These are phyloP conservation scores for Trichoderma sp. DNA, from an alignment of 2,329 filamentous ascomycete species.

Conservation along the genomic window DNA sequence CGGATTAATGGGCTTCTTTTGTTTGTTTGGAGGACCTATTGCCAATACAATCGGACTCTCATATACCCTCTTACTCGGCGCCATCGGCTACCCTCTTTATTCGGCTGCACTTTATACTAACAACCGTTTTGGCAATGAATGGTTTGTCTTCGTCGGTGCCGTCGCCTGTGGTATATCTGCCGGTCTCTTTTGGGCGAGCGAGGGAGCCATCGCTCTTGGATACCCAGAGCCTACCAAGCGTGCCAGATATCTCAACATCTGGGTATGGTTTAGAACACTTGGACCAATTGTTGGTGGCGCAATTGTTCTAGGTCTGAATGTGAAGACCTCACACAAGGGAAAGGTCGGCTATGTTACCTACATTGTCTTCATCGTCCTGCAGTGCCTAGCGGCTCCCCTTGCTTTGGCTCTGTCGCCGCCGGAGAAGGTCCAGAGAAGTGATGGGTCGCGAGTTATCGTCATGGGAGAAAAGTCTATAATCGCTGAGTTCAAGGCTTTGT, in stretches of 20 bases:
- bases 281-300: conserved; percentile 50
- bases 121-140: conserved; percentile 52
- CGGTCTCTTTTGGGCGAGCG: conserved; percentile 52
- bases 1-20: conserved; percentile 47
- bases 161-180: conserved; percentile 50
- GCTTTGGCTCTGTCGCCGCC: conserved; percentile 33
- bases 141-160: conserved; percentile 52
- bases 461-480: conserved; percentile 27
- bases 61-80: conserved; percentile 47
- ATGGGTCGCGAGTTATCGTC: conserved; percentile 30
- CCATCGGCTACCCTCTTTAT: conserved; percentile 51
- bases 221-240: conserved; percentile 50
- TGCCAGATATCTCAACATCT: conserved; percentile 41
- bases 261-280: conserved; percentile 49
- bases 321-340: conserved; percentile 28
- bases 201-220: conserved; percentile 51
- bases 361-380: conserved; percentile 33
- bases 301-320: conserved; percentile 48
- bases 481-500: conserved; percentile 29
- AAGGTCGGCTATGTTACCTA: conserved; percentile 32
- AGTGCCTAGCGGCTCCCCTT: conserved; percentile 31
- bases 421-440: conserved; percentile 31
- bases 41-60: conserved; percentile 51
- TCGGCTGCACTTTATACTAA: conserved; percentile 50
- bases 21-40: conserved; percentile 49